Evolutionary conservation across 1,284 basidiomycete genomes (phyloP).

Genomic region (Fomitiporia mediterranea): DNA sequence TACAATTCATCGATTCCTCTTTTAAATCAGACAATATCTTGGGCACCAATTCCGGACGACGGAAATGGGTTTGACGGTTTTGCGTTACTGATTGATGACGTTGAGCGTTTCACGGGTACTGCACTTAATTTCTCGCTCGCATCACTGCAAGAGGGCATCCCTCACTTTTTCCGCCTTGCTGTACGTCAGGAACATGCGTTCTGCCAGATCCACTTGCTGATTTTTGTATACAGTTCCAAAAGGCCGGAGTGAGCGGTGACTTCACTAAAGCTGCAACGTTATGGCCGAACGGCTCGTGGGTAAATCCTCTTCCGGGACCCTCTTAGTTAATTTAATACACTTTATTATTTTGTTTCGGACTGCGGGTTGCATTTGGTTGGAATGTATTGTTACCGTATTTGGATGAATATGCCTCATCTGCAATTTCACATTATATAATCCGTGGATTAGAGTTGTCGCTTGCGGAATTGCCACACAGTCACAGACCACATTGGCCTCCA

Average conservation of each 20-base stretch:
- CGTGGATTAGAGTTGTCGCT: not conserved
- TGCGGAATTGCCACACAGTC: not conserved
- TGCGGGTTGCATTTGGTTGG: not conserved
- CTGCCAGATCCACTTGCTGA: not conserved
- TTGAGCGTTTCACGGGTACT: slow-evolving; percentile 66
- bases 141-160: slow-evolving; percentile 53
- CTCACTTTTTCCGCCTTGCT: slow-evolving; percentile 82
- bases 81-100: slow-evolving; percentile 79
- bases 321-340: slow-evolving; percentile 38
- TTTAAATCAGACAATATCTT: slow-evolving; percentile 54
- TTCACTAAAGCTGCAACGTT: slow-evolving; percentile 78
- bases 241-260: slow-evolving; percentile 56
- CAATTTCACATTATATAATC: too few relatives aligned
- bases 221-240: slow-evolving; percentile 44
- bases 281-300: slow-evolving; percentile 80
- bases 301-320: slow-evolving; percentile 63
- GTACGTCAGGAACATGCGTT: slow-evolving; percentile 42
- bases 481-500: not conserved
- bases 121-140: slow-evolving; percentile 66
- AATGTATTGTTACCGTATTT: too few relatives aligned
- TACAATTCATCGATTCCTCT: slow-evolving; percentile 55
- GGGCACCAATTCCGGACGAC: slow-evolving; percentile 50
- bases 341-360: not conserved
- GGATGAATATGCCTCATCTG: too few relatives aligned
- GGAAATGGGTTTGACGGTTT: slow-evolving; percentile 69